These are phyloP conservation scores for Oxalis stricta DNA, from an alignment of 441 rosid genomes.

Conservation along the genomic window DNA sequence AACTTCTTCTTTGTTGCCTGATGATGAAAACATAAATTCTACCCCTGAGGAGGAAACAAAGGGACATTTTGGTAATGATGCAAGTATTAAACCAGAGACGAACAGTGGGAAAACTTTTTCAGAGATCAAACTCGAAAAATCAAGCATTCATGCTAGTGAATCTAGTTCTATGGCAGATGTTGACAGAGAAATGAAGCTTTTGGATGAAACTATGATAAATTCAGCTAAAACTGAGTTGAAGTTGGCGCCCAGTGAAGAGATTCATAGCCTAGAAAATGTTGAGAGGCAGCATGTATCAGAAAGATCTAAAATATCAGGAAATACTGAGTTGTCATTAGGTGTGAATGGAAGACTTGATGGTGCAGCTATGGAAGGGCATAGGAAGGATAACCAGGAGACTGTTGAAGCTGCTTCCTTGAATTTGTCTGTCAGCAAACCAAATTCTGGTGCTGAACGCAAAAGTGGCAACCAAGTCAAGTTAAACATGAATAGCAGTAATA, in stretches of 20 bases:
- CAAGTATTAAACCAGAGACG: constrained; percentile 5
- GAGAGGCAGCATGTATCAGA: constrained; percentile 14
- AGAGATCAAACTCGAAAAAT: constrained; percentile 28
- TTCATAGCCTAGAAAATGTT: constrained; percentile 10
- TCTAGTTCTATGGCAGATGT: constrained; percentile 20
- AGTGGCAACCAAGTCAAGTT: constrained; percentile 13
- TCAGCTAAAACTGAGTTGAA: constrained; percentile 20
- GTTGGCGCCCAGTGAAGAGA: constrained; percentile 15
- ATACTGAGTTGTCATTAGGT: constrained; percentile 23
- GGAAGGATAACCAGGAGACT: constrained; percentile 16
- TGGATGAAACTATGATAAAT: constrained; percentile 6
- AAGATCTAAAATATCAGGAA: constrained; percentile 10
- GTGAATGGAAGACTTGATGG: constrained; percentile 10
- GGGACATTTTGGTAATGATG: constrained; percentile 3
- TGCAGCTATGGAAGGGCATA: constrained; percentile 11
- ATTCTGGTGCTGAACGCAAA: constrained; percentile 13
- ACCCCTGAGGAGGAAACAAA: constrained; percentile 12
- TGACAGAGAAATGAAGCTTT: constrained; percentile 13
- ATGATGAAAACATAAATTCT: constrained; percentile 12
- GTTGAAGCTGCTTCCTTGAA: constrained; percentile 26
- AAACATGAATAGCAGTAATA: constrained; percentile 12
- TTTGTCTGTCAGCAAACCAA: constrained; percentile 40
- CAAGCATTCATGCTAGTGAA: constrained; percentile 6
- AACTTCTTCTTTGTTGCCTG: constrained; percentile 17
- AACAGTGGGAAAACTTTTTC: not conserved